Evolutionary conservation across 495 filamentous ascomycete genomes (phyloP).

Genomic region (Apiosordaria backusii): DNA sequence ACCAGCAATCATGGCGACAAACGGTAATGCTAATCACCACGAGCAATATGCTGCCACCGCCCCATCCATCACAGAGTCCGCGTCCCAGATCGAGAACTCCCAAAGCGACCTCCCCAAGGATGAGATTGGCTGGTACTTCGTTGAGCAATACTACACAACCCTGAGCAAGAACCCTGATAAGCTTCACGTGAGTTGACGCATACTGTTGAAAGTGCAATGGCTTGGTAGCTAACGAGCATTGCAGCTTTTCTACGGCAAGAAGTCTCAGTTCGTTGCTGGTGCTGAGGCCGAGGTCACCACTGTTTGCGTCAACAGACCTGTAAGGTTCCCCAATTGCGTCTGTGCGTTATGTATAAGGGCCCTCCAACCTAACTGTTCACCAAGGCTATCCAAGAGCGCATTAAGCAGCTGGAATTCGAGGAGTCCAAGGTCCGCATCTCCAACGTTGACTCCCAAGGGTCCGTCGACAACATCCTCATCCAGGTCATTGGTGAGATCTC

Average conservation of each 20-base stretch:
- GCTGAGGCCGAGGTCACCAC: slow-evolving; percentile 81
- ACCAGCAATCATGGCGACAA: slow-evolving; percentile 46
- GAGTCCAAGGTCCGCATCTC: slow-evolving; percentile 97
- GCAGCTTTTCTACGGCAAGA: slow-evolving; percentile 75
- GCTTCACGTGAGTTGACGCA: slow-evolving; percentile 64
- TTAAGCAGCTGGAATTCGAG: slow-evolving; percentile 88
- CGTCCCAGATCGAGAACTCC: slow-evolving; percentile 12
- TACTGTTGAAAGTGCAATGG: neutral
- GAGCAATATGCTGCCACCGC: slow-evolving; percentile 34
- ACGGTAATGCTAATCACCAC: slow-evolving; percentile 41
- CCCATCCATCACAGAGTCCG: slow-evolving; percentile 20
- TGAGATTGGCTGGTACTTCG: slow-evolving; percentile 98
- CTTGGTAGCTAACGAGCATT: slow-evolving; percentile 4
- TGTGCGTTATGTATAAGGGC: slow-evolving; percentile 30
- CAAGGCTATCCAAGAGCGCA: slow-evolving; percentile 87
- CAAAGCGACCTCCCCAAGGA: slow-evolving; percentile 57
- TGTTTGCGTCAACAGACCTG: slow-evolving; percentile 78
- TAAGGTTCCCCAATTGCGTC: slow-evolving; percentile 33
- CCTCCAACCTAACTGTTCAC: neutral
- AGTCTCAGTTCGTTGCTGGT: slow-evolving; percentile 77
- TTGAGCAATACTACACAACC: slow-evolving; percentile 98
- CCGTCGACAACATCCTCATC: slow-evolving; percentile 87
- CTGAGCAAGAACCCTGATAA: slow-evolving; percentile 91
- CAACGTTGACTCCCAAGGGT: slow-evolving; percentile 95
- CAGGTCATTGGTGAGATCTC: slow-evolving; percentile 98